phyloP scores from a whole-genome alignment of 257 asterid genomes.

The Verbena officinalis region DNA sequence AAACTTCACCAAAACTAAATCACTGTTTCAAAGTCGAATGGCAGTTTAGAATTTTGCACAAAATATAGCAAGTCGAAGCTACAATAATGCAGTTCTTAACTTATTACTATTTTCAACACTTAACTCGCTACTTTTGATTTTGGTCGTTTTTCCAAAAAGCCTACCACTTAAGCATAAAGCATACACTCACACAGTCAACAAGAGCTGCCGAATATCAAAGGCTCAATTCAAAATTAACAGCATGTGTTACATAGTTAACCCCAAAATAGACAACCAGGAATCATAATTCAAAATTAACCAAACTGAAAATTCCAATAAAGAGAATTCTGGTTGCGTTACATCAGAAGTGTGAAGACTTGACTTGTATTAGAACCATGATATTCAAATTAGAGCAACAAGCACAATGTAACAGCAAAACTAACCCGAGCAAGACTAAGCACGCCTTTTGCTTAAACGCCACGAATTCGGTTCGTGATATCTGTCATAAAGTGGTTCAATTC shows the following conservation, averaged over 20 bases:
- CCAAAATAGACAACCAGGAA: conserved; percentile 6
- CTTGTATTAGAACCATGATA: conserved; percentile 18
- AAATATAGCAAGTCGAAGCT: not conserved
- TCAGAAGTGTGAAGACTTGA: not conserved
- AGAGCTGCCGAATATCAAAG: not conserved
- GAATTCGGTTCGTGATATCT: conserved; percentile 94
- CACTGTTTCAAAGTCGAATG: too few species aligned
- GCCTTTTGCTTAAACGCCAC: conserved; percentile 96
- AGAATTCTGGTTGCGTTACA: not conserved
- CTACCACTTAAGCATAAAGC: not conserved
- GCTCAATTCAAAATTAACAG: not conserved
- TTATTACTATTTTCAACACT: not conserved
- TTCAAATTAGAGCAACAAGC: conserved; percentile 19
- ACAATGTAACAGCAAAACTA: conserved; percentile 24
- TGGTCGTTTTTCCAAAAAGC: not conserved
- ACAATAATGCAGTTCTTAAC: too few species aligned
- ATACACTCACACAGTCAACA: not conserved
- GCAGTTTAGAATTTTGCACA: too few species aligned
- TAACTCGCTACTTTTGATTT: not conserved
- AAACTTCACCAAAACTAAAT: too few species aligned
- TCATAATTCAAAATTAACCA: not conserved
- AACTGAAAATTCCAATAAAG: conserved; percentile 17
- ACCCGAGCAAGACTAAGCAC: conserved; percentile 56
- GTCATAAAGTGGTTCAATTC: conserved; percentile 91
- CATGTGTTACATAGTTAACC: not conserved